Base-by-base conservation (phyloP, 805 yeast genomes). In the Metschnikowia arizonensis region DNA sequence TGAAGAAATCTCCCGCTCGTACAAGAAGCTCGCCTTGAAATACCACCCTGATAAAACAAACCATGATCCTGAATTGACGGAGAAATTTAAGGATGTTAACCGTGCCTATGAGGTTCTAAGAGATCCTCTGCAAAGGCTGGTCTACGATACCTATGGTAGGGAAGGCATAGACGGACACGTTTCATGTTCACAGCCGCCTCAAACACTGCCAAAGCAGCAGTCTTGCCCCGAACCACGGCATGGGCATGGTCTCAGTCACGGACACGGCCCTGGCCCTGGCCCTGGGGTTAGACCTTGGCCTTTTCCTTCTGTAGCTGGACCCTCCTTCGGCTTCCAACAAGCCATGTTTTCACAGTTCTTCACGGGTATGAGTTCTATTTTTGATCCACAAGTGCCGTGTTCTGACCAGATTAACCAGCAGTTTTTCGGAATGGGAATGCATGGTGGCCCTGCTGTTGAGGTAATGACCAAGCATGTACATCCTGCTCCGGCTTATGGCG, bases 11-110 rank as follows among this genome's bases (percentile, higher is more conserved):
- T 88, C 69, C 9, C 58, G 55, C 21, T 57, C 69, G 0, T 66
- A 68, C 43, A 66, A 65, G 44, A 64, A 60, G 42, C 58, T 61
- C 44, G 78, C 81, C 2, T 57, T 77, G 40, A 68, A 68, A 54
- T 77, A 72, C 57, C 90, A 83, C 58, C 90, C 90, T 1, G 90
- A 83, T 58, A 78, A 79, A 54, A 78, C 78, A 17, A 68, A 69
- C 46, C 76, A 71, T 50, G 63, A 77, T 14, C 77, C 76, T 5
- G 72, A 65, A 24, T 68, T 77, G 31, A 77, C 79, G 3, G 74
- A 72, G 47, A 66, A 63, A 49, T 86, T 84, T 64, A 81, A 81
- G 63, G 78, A 75, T 43, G 71, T 84, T 33, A 78, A 83, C 2
- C 72, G 74, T 38, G 90, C 91, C 0, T 86, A 86, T 60, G 84